Base-by-base conservation (phyloP, 1,139 yeast species). In the Protomyces arabidopsidicola region DNA sequence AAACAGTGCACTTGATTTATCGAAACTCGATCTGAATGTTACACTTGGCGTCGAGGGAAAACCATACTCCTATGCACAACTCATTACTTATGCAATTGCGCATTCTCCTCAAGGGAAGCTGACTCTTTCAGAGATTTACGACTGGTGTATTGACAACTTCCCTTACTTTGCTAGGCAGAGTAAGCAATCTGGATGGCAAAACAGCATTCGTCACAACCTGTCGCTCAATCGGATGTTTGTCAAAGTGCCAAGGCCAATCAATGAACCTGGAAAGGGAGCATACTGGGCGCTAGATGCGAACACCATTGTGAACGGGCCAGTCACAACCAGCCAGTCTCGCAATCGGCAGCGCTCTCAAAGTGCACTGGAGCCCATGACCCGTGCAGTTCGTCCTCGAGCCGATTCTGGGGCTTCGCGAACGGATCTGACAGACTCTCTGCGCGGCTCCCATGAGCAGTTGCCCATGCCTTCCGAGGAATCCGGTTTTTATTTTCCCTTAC, bases 141-240 rank as follows among this genome's bases (percentile, higher is more conserved):
- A 87, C 63, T 89, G 90, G 1, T 89, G 95, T 61, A 88, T 87
- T 72, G 96, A 89, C 52, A 76, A 88, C 10, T 91, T 87, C 73
- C 98, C 98, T 1, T 93, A 88, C 75, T 93, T 89, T 75, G 83
- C 86, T 72, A 91, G 89, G 75, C 91, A 97, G 72, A 58, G 56
- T 6, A 52, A 52, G 20, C 91, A 95, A 0, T 96, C 90, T 73
- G 98, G 98, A 1, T 93, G 99, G 99, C 98, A 93, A 76, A 86
- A 89, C 72, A 84, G 95, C 0, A 95, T 93, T 18, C 82, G 95
- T 55, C 98, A 93, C 75, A 90, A 90, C 71, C 79, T 93, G 53
- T 87, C 91, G 31, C 79, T 90, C 69, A 90, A 90, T 75, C 89
- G 90, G 75, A 85, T 91, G 10, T 93, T 93, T 76, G 82, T 85